Evolutionary conservation across 805 yeast species (phyloP).

Genomic region (Candida gorgasii): DNA sequence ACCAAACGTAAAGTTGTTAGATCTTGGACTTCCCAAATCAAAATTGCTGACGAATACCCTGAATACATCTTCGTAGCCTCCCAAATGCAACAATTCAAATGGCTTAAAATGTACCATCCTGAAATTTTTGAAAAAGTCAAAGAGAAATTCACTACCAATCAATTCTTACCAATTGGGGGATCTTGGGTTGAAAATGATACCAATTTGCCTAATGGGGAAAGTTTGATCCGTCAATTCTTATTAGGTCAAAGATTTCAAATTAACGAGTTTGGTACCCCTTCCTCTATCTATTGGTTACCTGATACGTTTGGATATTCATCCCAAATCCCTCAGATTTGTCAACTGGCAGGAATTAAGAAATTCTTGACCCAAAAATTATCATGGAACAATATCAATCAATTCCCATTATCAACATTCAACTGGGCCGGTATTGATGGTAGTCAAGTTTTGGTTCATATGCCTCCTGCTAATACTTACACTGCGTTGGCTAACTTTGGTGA

Average conservation of each 20-base stretch:
- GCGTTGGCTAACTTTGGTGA: slow-evolving; percentile 93
- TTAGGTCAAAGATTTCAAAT: slow-evolving; percentile 87
- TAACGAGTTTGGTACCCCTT: slow-evolving; percentile 73
- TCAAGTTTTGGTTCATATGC: slow-evolving; percentile 95
- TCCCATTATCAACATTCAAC: slow-evolving; percentile 88
- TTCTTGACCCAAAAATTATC: slow-evolving; percentile 92
- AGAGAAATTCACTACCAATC: slow-evolving; percentile 65
- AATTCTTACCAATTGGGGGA: slow-evolving; percentile 92
- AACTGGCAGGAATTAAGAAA: slow-evolving; percentile 78
- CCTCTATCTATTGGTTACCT: slow-evolving; percentile 89
- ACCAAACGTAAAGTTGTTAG: slow-evolving; percentile 90
- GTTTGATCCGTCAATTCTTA: slow-evolving; percentile 82
- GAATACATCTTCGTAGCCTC: slow-evolving; percentile 94
- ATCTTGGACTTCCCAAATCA: slow-evolving; percentile 92
- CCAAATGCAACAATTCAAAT: slow-evolving; percentile 93
- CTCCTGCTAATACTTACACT: slow-evolving; percentile 95
- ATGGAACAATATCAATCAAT: slow-evolving; percentile 92
- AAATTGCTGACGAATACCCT: slow-evolving; percentile 82
- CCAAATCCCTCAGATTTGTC: slow-evolving; percentile 91
- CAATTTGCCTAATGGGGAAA: slow-evolving; percentile 92
- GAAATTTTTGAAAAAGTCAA: slow-evolving; percentile 65
- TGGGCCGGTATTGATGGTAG: slow-evolving; percentile 96
- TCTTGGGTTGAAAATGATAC: slow-evolving; percentile 98
- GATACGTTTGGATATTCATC: slow-evolving; percentile 97
- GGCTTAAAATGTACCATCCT: slow-evolving; percentile 89